Evolutionary conservation across 306 rosid species (phyloP), one percentile per base, ranked within the genome.

Genomic region (Ammopiptanthus mongolicus): DNA sequence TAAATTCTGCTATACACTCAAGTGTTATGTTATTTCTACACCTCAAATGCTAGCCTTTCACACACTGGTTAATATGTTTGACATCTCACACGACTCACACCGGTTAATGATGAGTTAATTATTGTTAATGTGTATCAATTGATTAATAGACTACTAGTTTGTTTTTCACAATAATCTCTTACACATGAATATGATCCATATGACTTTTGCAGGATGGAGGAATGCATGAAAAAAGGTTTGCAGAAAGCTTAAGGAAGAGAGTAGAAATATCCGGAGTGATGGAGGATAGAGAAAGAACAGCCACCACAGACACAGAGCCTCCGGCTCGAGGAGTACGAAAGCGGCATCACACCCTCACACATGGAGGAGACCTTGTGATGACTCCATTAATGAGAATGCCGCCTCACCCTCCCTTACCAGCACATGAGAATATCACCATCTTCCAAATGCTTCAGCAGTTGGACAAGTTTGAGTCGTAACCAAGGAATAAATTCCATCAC

Each of bases 271-370:
- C 91, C 2, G 76, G 71, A 76, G 79, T 42, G 41, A 60, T 39
- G 19, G 65, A 33, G 0, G 62, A 69, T 7, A 78, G 81, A 52
- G 78, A 75, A 42, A 83, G 76, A 71, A 64, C 66, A 63, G 73
- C 28, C 18, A 76, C 71, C 25, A 78, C 33, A 65, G 80, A 73
- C 0, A 64, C 85, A 33, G 82, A 79, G 22, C 51, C 91, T 25
- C 86, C 86, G 0, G 90, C 81, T 75, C 81, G 92, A 70, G 85
- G 88, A n/a, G 88, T 88, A 42, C 71, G 98, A 13, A 95, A 95
- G 88, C 80, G 97, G 83, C 98, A 95, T 65, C 97, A 90, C 83
- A 87, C 83, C 34, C 95, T 88, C 81, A 91, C 91, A 47, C 80
- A 84, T 10, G 93, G 83, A 39, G 86, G 86, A 31, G 92, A 88